Evolutionary conservation across 139 green algal genomes (phyloP), one percentile per base, ranked within the genome.

Genomic region (Haematococcus lacustris): DNA sequence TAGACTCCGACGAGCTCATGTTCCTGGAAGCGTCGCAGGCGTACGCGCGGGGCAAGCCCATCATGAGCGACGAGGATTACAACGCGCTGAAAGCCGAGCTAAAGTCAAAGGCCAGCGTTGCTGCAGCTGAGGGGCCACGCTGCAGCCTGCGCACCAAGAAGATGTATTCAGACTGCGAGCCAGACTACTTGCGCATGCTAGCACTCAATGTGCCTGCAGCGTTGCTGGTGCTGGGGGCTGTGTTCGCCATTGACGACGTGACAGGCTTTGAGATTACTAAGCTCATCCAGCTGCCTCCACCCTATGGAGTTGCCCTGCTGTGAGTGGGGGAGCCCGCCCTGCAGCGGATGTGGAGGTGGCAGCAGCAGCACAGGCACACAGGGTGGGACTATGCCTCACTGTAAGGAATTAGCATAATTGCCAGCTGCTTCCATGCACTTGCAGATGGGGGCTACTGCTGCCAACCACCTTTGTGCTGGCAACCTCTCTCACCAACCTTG

Each of bases 211-310:
- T 95, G 40, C 92, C 92, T 3, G 91, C 89, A 13, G 88, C 88
- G 7, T 61, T 93, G 32, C 65, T 90, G 72, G 79, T 91, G 66
- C 83, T 97, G 66, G 80, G 83, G 21, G 47, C 77, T 21, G 71
- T 97, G 28, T 97, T 97, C 70, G 71, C 72, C 23, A 72, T 93
- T 0, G 92, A 97, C 75, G 88, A 93, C 83, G n/a, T 94, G 38
- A 94, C 89, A 2, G 86, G 87, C 59, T 96, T 96, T 76, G 78
- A 89, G 72, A 82, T 95, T 25, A 93, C 91, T 6, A 51, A 74
- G 64, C 34, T 88, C 30, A 77, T 96, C 40, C 87, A 96, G 85
- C 84, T 96, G 70, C 91, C 92, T 0, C 75, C 90, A 30, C 91
- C 91, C 1, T 93, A 80, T 5, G 91, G 92, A 72, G 88, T 94